Evolutionary conservation across 257 asterid genomes (phyloP), one percentile per base, ranked within the genome.

Genomic region (Handroanthus guayacan): DNA sequence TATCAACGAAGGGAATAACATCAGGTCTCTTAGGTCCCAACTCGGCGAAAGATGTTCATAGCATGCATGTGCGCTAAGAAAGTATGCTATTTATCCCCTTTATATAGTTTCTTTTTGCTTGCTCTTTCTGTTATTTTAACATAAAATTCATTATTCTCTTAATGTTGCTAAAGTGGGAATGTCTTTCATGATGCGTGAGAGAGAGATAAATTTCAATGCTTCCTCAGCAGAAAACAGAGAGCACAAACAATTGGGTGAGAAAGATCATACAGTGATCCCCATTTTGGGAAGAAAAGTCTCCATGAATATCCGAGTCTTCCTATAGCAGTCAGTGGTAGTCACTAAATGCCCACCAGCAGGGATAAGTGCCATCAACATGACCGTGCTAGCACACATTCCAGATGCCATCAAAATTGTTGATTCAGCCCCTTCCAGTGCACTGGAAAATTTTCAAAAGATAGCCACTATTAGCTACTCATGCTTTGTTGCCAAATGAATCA

Each of bases 391-490:
- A 77, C 96, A 91, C 97, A 93, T 93, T 80, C 98, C 98, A 83
- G 98, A 93, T 62, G 98, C 94, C 92, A 88, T 36, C 73, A 93
- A 44, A 73, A 93, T 76, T 76, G 98, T 93, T 72, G 97, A 78
- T 62, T 91, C 98, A 78, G 98, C 97, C 66, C 97, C 98, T 86
- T 94, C 98, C 83, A 94, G 91, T 20, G 98, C 98, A 85, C 97
- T 94, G 88, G 83, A 81, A 58, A 50, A 71, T 56, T 77, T 78
- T 78, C 72, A 71, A 60, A 58, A 61, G 75, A 69, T 38, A 55
- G 75, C 54, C 17, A 65, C 17, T 63, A 17, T 76, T 54, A 73
- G 62, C 70, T 14, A 78, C 67, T 10, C 36, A 41, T 39, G 31
- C 62, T 75, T 12, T 50, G 39, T 44, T 72, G 36, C 44, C 61